Evolutionary conservation across 192 early-diverging fungal genomes (phyloP).

Genomic region (Coemansia erecta): DNA sequence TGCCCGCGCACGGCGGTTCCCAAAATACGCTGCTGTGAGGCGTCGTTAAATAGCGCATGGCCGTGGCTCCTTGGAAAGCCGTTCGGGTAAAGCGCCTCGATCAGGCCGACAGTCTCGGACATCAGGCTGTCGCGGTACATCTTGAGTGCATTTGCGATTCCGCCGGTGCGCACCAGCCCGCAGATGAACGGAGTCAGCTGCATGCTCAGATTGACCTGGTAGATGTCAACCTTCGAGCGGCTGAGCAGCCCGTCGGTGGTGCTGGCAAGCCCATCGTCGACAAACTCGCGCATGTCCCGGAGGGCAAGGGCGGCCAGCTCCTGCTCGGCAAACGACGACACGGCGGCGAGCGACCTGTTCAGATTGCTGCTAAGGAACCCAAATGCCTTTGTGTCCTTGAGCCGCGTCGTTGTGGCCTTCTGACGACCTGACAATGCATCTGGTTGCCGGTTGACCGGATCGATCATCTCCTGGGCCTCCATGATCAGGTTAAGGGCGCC

Average conservation of each 20-base stretch:
- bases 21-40: slow-evolving; percentile 43
- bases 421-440: not conserved
- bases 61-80: slow-evolving; percentile 41
- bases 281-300: slow-evolving; percentile 51
- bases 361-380: slow-evolving; percentile 25
- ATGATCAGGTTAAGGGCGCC: slow-evolving; percentile 88
- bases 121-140: slow-evolving; percentile 74
- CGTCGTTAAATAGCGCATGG: slow-evolving; percentile 34
- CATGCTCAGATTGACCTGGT: slow-evolving; percentile 46
- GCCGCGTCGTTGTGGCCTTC: not conserved
- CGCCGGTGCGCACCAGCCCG: slow-evolving; percentile 75
- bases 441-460: slow-evolving; percentile 11
- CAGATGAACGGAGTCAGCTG: slow-evolving; percentile 71
- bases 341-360: slow-evolving; percentile 15
- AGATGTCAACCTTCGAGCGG: slow-evolving; percentile 42
- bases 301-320: slow-evolving; percentile 44
- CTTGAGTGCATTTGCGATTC: slow-evolving; percentile 66
- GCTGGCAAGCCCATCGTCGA: slow-evolving; percentile 46
- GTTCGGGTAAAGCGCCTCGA: slow-evolving; percentile 65
- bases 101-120: slow-evolving; percentile 71
- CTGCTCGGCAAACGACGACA: slow-evolving; percentile 35
- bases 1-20: slow-evolving; percentile 68
- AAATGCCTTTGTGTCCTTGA: slow-evolving; percentile 32
- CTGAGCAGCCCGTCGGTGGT: slow-evolving; percentile 14
- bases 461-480: slow-evolving; percentile 63